A percentile compares a stretch with the other conserved stretches of the same genome.
Evolutionary conservation across 768 basidiomycete species (phyloP).

Genomic region (Lentinula aciculospora): DNA sequence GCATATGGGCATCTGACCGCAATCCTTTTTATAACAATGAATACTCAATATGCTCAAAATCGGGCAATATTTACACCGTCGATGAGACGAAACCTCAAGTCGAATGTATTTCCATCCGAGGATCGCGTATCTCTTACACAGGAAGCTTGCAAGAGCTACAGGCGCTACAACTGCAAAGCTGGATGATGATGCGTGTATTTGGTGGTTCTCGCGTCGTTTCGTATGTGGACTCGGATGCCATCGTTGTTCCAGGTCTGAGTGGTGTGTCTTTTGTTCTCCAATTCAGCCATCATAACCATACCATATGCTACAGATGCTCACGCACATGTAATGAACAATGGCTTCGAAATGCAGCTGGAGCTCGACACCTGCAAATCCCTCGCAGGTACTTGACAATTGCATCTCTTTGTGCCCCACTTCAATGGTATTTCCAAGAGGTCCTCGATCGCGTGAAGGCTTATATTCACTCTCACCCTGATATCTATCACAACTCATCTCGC

Average conservation of each 20-base stretch:
- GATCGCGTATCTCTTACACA: conserved; percentile 37
- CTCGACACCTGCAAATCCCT: conserved; percentile 55
- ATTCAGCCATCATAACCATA: not conserved
- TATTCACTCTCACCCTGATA: conserved; percentile 51
- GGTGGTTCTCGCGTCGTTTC: conserved; percentile 9
- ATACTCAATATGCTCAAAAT: conserved; percentile 56
- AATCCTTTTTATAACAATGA: not conserved
- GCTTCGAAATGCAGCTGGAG: conserved; percentile 61
- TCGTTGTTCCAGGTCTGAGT: conserved; percentile 69
- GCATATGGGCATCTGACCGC: not conserved
- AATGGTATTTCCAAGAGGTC: conserved; percentile 40
- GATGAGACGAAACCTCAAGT: conserved; percentile 44
- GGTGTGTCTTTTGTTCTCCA: conserved; percentile 37
- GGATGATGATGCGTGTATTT: conserved; percentile 7
- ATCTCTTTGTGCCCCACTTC: too few relatives aligned
- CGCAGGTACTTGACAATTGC: conserved; percentile 34
- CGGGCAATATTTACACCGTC: conserved; percentile 63
- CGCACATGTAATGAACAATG: conserved; percentile 73
- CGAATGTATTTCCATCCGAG: conserved; percentile 56
- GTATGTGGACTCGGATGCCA: conserved; percentile 23
- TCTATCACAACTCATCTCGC: conserved; percentile 40
- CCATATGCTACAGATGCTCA: conserved; percentile 54
- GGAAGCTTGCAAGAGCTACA: conserved; percentile 28
- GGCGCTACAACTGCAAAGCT: not conserved
- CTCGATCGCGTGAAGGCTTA: conserved; percentile 54